These are phyloP conservation scores for Trichophyton verrucosum DNA, from an alignment of 2,329 filamentous ascomycete species.

Conservation along the genomic window DNA sequence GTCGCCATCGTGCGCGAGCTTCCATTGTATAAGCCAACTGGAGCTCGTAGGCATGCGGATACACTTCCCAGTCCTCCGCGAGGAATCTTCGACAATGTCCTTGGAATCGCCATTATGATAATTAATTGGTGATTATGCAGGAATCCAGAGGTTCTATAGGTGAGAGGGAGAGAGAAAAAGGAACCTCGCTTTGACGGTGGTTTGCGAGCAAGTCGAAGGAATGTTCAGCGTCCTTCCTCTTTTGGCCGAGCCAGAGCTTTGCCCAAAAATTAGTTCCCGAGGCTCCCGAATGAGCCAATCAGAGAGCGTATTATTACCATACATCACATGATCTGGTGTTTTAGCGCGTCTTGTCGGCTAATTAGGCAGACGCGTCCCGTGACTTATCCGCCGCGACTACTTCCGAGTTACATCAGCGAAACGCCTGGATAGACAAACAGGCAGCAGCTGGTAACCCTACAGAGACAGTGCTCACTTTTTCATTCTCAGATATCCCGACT, in stretches of 20 bases:
- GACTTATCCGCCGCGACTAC: background rate
- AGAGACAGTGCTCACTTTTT: background rate
- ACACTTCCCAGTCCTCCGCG: conserved; percentile 5
- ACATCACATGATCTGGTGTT: conserved; percentile 6
- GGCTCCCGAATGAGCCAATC: background rate
- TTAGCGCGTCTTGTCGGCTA: conserved; percentile 4
- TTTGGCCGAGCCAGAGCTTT: background rate
- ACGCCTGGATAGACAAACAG: background rate
- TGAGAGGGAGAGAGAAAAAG: background rate
- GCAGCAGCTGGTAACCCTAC: background rate
- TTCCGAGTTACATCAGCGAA: too few species aligned
- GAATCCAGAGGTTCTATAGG: too few species aligned
- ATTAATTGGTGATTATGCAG: background rate
- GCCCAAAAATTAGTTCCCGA: background rate
- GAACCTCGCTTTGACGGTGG: background rate
- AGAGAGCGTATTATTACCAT: background rate
- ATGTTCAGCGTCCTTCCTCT: background rate
- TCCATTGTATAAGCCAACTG: conserved; percentile 5
- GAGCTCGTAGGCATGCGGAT: background rate
- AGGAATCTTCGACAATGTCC: conserved; percentile 4
- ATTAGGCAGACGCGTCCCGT: conserved; percentile 3
- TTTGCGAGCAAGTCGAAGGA: background rate
- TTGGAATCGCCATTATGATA: conserved; percentile 9
- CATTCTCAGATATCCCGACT: background rate
- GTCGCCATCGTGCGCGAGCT: conserved; percentile 40